Evolutionary conservation across 202 grass and related monocot species (phyloP).

Genomic region (Carex arenaria): DNA sequence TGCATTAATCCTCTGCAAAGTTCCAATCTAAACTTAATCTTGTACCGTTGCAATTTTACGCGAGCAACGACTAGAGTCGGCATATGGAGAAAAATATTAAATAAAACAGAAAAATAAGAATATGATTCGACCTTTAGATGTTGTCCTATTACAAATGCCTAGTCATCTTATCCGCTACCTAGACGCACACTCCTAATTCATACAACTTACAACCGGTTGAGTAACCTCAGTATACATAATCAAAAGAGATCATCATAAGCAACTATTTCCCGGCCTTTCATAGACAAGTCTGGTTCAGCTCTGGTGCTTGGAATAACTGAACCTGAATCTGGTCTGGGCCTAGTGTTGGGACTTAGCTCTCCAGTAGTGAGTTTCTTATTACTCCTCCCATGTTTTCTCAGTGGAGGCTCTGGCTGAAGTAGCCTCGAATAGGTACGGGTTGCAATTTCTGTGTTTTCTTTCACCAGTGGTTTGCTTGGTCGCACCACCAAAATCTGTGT

Average conservation of each 20-base stretch:
- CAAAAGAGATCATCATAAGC: constrained; percentile 87
- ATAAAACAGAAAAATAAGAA: not conserved
- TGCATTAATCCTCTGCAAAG: not conserved
- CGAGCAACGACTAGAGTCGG: too few relatives aligned
- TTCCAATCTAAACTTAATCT: not conserved
- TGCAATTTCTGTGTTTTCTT: constrained; percentile 15
- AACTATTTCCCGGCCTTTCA: constrained; percentile 54
- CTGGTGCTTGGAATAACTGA: constrained; percentile 20
- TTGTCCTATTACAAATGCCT: not conserved
- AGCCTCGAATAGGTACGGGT: constrained; percentile 23
- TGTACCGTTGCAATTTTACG: not conserved
- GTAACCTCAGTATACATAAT: not conserved
- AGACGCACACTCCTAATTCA: not conserved
- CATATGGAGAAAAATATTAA: too few relatives aligned
- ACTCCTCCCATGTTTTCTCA: constrained; percentile 29
- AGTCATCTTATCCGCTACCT: not conserved
- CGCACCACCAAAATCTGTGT: constrained; percentile 62
- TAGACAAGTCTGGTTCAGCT: constrained; percentile 21
- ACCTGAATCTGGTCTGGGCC: not conserved
- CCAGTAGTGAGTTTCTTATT: constrained; percentile 26
- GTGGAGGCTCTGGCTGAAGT: constrained; percentile 26
- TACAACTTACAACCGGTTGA: not conserved
- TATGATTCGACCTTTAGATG: not conserved
- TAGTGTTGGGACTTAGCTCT: not conserved
- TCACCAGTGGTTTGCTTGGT: constrained; percentile 22